These are phyloP conservation scores for Theileria parva DNA, from an alignment of 169 alveolate genomes.

Conservation along the genomic window DNA sequence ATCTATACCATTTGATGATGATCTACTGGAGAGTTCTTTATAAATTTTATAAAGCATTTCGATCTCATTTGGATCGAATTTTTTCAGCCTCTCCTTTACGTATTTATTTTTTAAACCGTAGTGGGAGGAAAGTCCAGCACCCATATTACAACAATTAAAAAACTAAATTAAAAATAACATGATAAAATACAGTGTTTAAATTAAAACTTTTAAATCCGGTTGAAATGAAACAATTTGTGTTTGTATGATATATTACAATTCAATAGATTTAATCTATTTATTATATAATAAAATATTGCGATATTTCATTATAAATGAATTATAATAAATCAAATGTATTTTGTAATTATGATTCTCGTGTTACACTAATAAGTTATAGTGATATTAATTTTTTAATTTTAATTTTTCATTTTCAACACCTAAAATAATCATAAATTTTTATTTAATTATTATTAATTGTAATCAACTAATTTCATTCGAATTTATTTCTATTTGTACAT, in stretches of 20 bases:
- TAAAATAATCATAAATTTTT: too few species aligned
- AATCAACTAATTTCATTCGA: too few species aligned
- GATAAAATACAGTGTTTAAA: neutral
- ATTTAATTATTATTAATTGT: too few species aligned
- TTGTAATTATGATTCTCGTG: neutral
- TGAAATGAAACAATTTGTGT: neutral
- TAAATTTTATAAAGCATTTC: slow-evolving; percentile 72
- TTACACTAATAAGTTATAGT: neutral
- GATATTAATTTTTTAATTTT: neutral
- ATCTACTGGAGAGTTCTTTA: slow-evolving; percentile 80
- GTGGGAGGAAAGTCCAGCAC: slow-evolving; percentile 12
- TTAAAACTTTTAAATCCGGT: too few species aligned
- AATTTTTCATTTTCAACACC: too few species aligned
- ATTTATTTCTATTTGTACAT: too few species aligned
- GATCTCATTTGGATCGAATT: slow-evolving; percentile 71
- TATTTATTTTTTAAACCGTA: slow-evolving; percentile 23
- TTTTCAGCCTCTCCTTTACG: slow-evolving; percentile 36
- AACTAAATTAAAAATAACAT: neutral
- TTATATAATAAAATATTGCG: neutral
- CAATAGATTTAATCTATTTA: neutral
- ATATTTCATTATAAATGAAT: neutral
- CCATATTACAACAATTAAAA: slow-evolving; percentile 14
- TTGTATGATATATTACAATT: neutral
- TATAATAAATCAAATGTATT: neutral
- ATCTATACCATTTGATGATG: slow-evolving; percentile 76